Evolutionary conservation across 179 eudicot genomes (phyloP), one percentile per base, ranked within the genome.

Genomic region (Gypsophila paniculata): DNA sequence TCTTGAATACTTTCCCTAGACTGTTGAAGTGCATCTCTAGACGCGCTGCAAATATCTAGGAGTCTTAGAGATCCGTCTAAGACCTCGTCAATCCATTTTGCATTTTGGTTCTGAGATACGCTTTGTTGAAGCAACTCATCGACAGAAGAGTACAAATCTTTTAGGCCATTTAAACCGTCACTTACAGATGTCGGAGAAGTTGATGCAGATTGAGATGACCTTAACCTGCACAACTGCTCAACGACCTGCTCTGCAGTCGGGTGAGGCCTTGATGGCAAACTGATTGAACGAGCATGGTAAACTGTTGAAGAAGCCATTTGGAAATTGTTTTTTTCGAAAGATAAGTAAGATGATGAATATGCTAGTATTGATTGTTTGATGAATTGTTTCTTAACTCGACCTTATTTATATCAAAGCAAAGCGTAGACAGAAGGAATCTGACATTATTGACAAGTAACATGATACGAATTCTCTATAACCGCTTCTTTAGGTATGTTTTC

Each of bases 261-360:
- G 68, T 77, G 83, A 52, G 83, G 46, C 42, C 79, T 77, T 23
- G 83, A 74, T 51, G 83, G 85, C 25, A 81, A 81, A 57, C 85
- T 81, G 70, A 79, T 59, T 6, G 85, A 84, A 39, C 85, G 83
- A 42, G 78, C 58, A 36, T 74, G 39, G 76, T 62, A 73, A 71
- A 72, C 73, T 32, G 44, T 26, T 46, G 78, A 81, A 60, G 76
- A 74, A 49, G 81, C 74, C 87, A 81, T 79, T 18, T 23, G 8
- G n/a, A n/a, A n/a, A n/a, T n/a, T n/a, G n/a, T n/a, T n/a, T n/a
- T n/a, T n/a, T n/a, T n/a, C n/a, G n/a, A n/a, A n/a, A n/a, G n/a
- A n/a, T n/a, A n/a, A n/a, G 46, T 6, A 42, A 61, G 55, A 49
- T 18, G 66, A 69, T 59, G 59, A 25, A 38, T 49, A 63, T 64